Evolutionary conservation across 2,329 filamentous ascomycete species (phyloP).

Genomic region (Arthrobotrys megalospora): DNA sequence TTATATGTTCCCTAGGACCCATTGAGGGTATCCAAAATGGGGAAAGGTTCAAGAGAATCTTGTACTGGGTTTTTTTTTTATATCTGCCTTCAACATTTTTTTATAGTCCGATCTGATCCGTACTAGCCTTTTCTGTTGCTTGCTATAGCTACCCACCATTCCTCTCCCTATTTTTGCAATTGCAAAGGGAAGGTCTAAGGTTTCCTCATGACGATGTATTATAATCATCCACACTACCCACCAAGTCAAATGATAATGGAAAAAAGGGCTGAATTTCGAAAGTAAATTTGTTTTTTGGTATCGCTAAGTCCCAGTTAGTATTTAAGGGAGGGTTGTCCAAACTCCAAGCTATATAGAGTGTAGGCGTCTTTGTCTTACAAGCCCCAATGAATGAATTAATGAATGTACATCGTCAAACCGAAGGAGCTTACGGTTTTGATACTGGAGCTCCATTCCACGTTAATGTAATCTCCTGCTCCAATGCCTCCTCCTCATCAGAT

Average conservation of each 20-base stretch:
- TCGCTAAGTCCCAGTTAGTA: no score
- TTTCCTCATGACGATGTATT: constrained; percentile 19
- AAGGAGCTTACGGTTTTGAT: constrained; percentile 9
- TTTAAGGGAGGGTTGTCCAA: background rate
- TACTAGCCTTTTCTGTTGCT: background rate
- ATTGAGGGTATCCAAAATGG: background rate
- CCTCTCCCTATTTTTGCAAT: background rate
- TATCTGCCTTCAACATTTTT: background rate
- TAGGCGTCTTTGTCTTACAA: constrained; percentile 2
- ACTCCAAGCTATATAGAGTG: background rate
- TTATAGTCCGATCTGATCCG: constrained; percentile 5
- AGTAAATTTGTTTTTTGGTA: background rate
- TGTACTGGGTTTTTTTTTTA: background rate
- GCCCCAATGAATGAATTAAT: background rate
- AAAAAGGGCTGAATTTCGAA: background rate
- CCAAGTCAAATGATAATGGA: constrained; percentile 9
- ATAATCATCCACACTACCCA: constrained; percentile 3
- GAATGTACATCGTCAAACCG: background rate
- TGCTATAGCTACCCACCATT: background rate
- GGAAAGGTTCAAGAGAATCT: background rate
- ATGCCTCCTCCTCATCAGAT: constrained; percentile 14
- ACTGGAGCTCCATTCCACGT: constrained; percentile 49
- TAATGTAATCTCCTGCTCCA: constrained; percentile 53
- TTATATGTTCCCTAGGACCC: background rate
- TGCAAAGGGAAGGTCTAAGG: background rate